Evolutionary conservation across 2,329 filamentous ascomycete species (phyloP).

Genomic region (Chaetomium sp.): DNA sequence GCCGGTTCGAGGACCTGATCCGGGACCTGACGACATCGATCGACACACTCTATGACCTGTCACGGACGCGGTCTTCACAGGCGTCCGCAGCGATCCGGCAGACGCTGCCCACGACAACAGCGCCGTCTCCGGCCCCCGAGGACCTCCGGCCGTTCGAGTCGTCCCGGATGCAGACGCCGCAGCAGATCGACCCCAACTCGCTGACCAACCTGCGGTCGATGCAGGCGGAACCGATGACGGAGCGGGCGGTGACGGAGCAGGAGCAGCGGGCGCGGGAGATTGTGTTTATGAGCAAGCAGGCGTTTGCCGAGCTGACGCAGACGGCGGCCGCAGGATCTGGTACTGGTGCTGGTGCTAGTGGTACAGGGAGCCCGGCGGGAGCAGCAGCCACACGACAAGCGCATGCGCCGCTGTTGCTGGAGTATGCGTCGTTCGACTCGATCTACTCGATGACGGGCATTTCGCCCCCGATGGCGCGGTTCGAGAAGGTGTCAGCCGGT

Average conservation of each 20-base stretch:
- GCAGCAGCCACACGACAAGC: constrained; percentile 29
- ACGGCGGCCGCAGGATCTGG: constrained; percentile 26
- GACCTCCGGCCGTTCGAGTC: constrained; percentile 50
- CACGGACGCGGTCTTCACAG: constrained; percentile 53
- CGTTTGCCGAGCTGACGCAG: constrained; percentile 43
- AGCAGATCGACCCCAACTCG: constrained; percentile 49
- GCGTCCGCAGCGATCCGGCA: constrained; percentile 28
- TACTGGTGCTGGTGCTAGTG: no score
- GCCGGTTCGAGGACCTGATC: constrained; percentile 68
- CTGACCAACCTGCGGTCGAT: constrained; percentile 43
- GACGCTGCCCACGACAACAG: constrained; percentile 28
- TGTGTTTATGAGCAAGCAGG: constrained; percentile 45
- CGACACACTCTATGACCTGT: constrained; percentile 73
- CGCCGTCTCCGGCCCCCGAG: constrained; percentile 32
- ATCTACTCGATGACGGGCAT: constrained; percentile 58
- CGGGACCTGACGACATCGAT: constrained; percentile 70
- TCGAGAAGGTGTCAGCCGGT: constrained; percentile 55
- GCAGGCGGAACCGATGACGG: constrained; percentile 34
- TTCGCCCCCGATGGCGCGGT: constrained; percentile 57
- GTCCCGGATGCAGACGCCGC: constrained; percentile 54
- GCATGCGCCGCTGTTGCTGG: constrained; percentile 57
- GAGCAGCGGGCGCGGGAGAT: constrained; percentile 38
- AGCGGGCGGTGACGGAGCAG: constrained; percentile 21
- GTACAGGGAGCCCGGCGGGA: no score
- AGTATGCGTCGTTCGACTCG: constrained; percentile 61